These are phyloP conservation scores for Fomitiporia mediterranea DNA, from an alignment of 1,284 basidiomycete genomes.

Conservation along the genomic window DNA sequence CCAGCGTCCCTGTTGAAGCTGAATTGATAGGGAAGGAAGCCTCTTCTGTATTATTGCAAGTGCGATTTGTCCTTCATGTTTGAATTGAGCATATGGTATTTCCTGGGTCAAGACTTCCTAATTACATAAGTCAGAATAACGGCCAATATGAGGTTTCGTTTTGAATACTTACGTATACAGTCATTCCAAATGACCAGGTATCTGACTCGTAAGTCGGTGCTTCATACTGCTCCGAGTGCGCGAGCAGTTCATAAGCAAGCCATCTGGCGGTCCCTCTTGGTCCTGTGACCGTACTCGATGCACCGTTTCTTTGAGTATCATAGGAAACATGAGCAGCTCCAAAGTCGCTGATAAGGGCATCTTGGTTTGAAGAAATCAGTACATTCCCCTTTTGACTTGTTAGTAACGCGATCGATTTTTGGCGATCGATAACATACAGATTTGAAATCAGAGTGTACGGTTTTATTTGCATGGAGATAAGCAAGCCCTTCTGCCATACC, in stretches of 20 bases:
- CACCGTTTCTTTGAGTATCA: not conserved
- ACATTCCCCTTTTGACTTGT: not conserved
- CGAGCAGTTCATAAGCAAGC: not conserved
- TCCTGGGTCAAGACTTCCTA: not conserved
- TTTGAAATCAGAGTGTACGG: slow-evolving; percentile 1
- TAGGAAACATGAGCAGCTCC: not conserved
- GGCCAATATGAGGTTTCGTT: not conserved
- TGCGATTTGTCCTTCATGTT: not conserved
- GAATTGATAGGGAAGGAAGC: not conserved
- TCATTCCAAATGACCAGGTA: not conserved
- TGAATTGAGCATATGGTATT: not conserved
- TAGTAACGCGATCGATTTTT: not conserved
- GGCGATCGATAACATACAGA: not conserved
- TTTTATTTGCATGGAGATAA: not conserved
- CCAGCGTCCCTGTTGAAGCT: not conserved
- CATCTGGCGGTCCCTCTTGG: not conserved
- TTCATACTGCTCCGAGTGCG: not conserved
- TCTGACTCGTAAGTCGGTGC: not conserved
- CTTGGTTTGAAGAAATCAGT: not conserved
- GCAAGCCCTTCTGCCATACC: slow-evolving; percentile 5
- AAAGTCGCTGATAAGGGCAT: not conserved
- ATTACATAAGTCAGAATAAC: not conserved
- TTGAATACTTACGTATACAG: not conserved
- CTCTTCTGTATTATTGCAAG: not conserved
- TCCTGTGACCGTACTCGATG: not conserved